Percentiles rank a stretch among this genome's conserved stretches.
phyloP scores from a whole-genome alignment of 805 yeast species.

The Osmozyma mogii region DNA sequence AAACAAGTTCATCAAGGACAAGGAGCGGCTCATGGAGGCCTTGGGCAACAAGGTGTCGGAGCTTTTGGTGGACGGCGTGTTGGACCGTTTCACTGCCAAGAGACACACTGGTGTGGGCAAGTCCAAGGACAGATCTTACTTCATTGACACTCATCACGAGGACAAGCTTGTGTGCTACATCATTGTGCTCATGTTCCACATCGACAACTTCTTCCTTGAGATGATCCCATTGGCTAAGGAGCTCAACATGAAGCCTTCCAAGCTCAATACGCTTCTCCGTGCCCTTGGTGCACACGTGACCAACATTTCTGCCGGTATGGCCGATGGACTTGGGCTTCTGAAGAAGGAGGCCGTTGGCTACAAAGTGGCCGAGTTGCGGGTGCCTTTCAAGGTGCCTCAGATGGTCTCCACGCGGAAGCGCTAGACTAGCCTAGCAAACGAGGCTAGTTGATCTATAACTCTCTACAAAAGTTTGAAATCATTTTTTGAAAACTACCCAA shows the following conservation, averaged over 20 bases:
- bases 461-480: too few relatives aligned
- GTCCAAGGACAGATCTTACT: constrained; percentile 67
- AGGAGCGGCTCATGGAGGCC: constrained; percentile 51
- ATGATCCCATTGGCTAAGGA: constrained; percentile 80
- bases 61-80: constrained; percentile 57
- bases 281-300: constrained; percentile 78
- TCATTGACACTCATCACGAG: constrained; percentile 81
- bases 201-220: constrained; percentile 69
- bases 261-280: constrained; percentile 58
- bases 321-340: constrained; percentile 63
- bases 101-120: constrained; percentile 62
- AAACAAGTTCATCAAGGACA: constrained; percentile 54
- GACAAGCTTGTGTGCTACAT: constrained; percentile 79
- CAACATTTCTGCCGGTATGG: constrained; percentile 63
- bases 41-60: constrained; percentile 66
- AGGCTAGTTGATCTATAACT: too few relatives aligned
- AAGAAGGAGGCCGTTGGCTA: constrained; percentile 52
- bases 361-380: constrained; percentile 76
- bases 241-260: constrained; percentile 70
- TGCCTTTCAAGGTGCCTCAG: constrained; percentile 86
- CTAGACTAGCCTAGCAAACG: too few relatives aligned
- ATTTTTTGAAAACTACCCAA: too few relatives aligned
- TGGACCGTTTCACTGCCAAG: constrained; percentile 63
- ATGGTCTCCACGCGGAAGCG: too few relatives aligned
- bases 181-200: constrained; percentile 62